phyloP scores from a whole-genome alignment of 495 filamentous ascomycete genomes.

The Rhypophila decipiens region DNA sequence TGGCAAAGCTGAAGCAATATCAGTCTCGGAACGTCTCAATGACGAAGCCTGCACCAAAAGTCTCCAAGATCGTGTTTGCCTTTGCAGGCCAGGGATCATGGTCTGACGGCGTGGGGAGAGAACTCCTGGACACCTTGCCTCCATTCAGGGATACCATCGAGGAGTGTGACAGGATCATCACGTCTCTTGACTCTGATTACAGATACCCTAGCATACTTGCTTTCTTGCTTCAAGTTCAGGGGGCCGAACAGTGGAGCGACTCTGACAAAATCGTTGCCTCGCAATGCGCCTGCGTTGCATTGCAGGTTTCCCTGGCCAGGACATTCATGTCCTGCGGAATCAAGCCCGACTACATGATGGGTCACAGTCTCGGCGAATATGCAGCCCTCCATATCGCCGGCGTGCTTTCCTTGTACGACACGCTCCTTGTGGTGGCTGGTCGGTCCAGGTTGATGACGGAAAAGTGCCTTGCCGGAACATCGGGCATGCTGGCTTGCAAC shows the following conservation, averaged over 20 bases:
- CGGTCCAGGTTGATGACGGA: conserved; percentile 58
- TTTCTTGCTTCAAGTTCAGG: conserved; percentile 14
- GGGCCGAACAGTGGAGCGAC: background rate
- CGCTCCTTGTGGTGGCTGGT: conserved; percentile 60
- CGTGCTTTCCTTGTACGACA: conserved; percentile 56
- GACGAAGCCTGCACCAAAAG: background rate
- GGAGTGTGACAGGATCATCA: conserved; percentile 52
- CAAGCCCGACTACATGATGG: conserved; percentile 58
- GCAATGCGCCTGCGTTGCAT: conserved; percentile 58
- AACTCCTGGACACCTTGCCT: conserved; percentile 48
- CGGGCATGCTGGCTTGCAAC: conserved; percentile 45
- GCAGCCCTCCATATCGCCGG: conserved; percentile 64
- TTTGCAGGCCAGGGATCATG: conserved; percentile 52
- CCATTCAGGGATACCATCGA: conserved; percentile 52
- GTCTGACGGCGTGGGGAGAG: conserved; percentile 11
- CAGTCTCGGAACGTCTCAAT: background rate
- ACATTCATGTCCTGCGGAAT: conserved; percentile 62
- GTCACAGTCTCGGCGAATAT: conserved; percentile 71
- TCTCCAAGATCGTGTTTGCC: conserved; percentile 35
- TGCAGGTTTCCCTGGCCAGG: conserved; percentile 64
- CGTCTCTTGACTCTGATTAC: conserved; percentile 34
- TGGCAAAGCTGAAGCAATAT: background rate
- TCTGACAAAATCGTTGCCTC: background rate
- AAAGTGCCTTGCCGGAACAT: conserved; percentile 53
- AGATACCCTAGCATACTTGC: conserved; percentile 48